Evolutionary conservation across 108 stramenopile species (phyloP), one percentile per base, ranked within the genome.

Genomic region (Pseudonitzschia multistriata): DNA sequence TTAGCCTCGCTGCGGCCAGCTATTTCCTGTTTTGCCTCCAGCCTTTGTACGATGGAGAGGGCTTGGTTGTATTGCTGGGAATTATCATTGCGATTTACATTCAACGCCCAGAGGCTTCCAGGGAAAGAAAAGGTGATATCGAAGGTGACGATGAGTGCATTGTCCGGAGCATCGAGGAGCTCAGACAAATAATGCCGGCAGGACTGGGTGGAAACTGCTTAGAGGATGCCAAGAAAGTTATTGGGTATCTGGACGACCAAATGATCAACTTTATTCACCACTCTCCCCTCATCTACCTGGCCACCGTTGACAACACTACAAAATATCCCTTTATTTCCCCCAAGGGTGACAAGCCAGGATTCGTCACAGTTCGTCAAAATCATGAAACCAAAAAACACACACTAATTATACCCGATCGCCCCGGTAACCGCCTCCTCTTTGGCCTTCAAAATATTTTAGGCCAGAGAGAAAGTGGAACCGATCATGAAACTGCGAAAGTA

Each of bases 241-340:
- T 53, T 53, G 52, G 17, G n/a, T 53, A 53, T 53, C 25, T 53
- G 8, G 52, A 53, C 25, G 52, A 53, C 25, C 52, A 53, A 53
- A 53, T 53, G 52, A 53, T 53, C 21, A 7, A 19, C 13, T 53
- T 53, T 19, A 53, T 53, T 19, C 8, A 22, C 8, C 21, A 19
- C 8, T 53, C 52, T 25, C 52, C 52, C 21, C 25, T 53, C 25
- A 7, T 53, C 21, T 27, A 53, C 8, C 25, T 53, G 25, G 52
- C 52, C 21, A 53, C 52, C 15, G 21, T 22, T 7, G 52, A 53
- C n/a, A 0, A 11, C 1, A 8, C 21, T 8, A 19, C 15, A 11
- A 27, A 7, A 0, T 17, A 0, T 17, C 52, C 52, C 21, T 53
- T 53, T 29, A 19, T 53, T 7, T 53, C 52, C 21, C 52, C 52